These are phyloP conservation scores for Gigaspora rosea DNA, from an alignment of 192 early-diverging fungal genomes.

Conservation along the genomic window DNA sequence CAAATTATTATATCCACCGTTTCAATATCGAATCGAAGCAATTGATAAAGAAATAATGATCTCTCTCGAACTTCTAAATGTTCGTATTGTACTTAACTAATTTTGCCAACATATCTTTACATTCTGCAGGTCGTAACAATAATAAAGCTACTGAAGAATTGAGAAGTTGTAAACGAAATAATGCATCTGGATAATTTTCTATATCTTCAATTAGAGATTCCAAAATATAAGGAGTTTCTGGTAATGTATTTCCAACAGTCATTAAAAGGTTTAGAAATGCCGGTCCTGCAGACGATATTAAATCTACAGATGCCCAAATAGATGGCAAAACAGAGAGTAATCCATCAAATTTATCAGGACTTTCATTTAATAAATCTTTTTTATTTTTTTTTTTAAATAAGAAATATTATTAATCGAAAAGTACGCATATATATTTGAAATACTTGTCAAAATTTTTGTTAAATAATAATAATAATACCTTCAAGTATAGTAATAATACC, in stretches of 20 bases:
- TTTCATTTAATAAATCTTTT: background rate
- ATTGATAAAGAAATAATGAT: slow-evolving; percentile 14
- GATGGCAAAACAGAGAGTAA: background rate
- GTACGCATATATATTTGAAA: background rate
- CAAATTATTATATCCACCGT: background rate
- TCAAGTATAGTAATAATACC: background rate
- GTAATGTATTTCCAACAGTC: background rate
- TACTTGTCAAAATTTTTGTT: background rate
- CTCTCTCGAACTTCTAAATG: slow-evolving; percentile 15
- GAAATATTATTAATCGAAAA: too few relatives aligned
- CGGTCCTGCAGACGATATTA: slow-evolving; percentile 1
- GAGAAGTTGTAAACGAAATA: slow-evolving; percentile 17
- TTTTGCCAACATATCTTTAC: slow-evolving; percentile 9
- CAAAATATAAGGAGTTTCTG: slow-evolving; percentile 23
- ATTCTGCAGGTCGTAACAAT: slow-evolving; percentile 18
- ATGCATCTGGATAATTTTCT: slow-evolving; percentile 10
- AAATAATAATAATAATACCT: too few relatives aligned
- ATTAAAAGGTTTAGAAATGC: slow-evolving; percentile 19
- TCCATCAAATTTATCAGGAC: background rate
- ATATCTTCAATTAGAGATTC: slow-evolving; percentile 15
- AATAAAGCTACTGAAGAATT: slow-evolving; percentile 18
- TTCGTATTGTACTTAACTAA: slow-evolving; percentile 18
- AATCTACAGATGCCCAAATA: slow-evolving; percentile 10
- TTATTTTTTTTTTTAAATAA: background rate
- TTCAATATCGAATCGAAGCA: slow-evolving; percentile 5